Evolutionary conservation across 2,329 filamentous ascomycete genomes (phyloP), one percentile per base, ranked within the genome.

Genomic region (Sclerotinia spermophila): DNA sequence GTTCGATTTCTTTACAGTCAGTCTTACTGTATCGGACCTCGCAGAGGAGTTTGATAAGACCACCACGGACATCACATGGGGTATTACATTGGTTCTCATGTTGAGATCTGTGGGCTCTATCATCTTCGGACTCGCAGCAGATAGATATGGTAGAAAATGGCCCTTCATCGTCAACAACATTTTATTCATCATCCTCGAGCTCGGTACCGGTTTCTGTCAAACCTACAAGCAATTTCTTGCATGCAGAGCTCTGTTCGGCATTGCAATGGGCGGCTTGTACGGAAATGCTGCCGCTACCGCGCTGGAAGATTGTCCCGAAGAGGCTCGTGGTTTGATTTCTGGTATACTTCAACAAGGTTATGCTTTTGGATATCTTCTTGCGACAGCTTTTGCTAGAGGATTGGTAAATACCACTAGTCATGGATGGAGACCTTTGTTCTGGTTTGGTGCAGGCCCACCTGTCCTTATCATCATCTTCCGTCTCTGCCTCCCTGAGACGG

Each of bases 311-410:
- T 79, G 77, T 67, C 78, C 78, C 11, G 76, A 76, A 60, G 77
- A 74, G 48, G 77, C 92, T 11, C 86, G 92, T 79, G 93, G 93
- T 75, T 83, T 96, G 51, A 92, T 96, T 86, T 92, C 90, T 21
- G 93, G 92, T 68, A 91, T 96, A 66, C 82, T 95, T 27, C 93
- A 96, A 77, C 92, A 94, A 80, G 93, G 92, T 3, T 94, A 94
- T 79, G 90, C 90, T 0, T 86, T 94, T 73, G 92, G 92, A 44
- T 95, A 95, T 77, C 88, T 96, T 55, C 84, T 93, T 73, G 92
- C 92, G 8, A 92, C 92, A 0, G 86, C 86, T 21, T 89, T 92
- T 74, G 81, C 87, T 17, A 83, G 89, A 11, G 92, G 84, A 6
- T 85, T 96, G 10, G 87, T 94, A 65, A 83, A 92, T 79, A 96